Evolutionary conservation across 2,329 filamentous ascomycete genomes (phyloP).

Genomic region (Xylariaceae sp.): DNA sequence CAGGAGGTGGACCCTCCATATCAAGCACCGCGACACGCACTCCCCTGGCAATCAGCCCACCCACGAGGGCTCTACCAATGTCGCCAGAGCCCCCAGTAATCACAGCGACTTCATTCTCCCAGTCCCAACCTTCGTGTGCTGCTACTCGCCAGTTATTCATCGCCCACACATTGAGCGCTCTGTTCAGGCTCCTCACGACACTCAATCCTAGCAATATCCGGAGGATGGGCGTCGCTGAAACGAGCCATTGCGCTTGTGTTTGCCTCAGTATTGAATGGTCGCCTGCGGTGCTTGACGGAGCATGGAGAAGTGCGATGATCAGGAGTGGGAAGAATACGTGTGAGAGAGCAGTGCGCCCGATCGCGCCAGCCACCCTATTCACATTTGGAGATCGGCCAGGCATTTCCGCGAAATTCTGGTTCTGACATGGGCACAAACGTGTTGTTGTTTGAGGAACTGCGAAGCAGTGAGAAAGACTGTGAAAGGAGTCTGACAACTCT

Average conservation of each 20-base stretch:
- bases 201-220: background rate
- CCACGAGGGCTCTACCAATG: slow-evolving; percentile 2
- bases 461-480: too few species aligned
- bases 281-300: too few species aligned
- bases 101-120: slow-evolving; percentile 3
- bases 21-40: slow-evolving; percentile 4
- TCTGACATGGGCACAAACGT: too few species aligned
- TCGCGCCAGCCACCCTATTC: too few species aligned
- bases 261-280: too few species aligned
- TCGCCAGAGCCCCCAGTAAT: slow-evolving; percentile 3
- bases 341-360: too few species aligned
- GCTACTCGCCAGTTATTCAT: slow-evolving; percentile 4
- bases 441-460: too few species aligned
- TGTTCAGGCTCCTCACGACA: slow-evolving; percentile 1
- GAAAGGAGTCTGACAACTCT: too few species aligned
- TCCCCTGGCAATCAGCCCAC: background rate
- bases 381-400: too few species aligned
- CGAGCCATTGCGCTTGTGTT: background rate
- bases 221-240: background rate
- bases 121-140: slow-evolving; percentile 1
- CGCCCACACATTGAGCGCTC: slow-evolving; percentile 3
- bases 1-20: background rate
- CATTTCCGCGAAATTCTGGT: too few species aligned
- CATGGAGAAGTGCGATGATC: too few species aligned
- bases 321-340: too few species aligned